Evolutionary conservation across 2,329 filamentous ascomycete genomes (phyloP), one percentile per base, ranked within the genome.

Genomic region (Fusarium sp.): DNA sequence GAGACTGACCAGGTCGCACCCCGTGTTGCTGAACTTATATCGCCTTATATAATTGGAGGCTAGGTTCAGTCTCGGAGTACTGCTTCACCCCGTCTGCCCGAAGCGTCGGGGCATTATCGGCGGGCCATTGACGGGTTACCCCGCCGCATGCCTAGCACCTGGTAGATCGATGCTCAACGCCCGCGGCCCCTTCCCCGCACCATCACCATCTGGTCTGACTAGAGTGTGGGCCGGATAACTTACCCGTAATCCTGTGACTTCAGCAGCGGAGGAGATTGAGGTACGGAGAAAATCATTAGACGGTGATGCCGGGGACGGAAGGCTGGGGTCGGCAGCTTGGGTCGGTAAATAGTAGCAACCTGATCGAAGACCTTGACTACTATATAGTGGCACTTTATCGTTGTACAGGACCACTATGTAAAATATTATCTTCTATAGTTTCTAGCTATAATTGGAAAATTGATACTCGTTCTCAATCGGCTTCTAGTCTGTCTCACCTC

Each of bases 401-500:
- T 24, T 24, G 17, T 12, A 18, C 6, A 44, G 10, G n/a, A 12
- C n/a, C n/a, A 1, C 8, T 39, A 8, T 20, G 20, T 12, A 20
- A 39, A 22, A 17, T 7, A 45, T 5, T 6, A 17, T 24, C 3
- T 26, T 13, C 11, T 9, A 6, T 5, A 45, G 0, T 13, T 12
- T 9, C 5, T 45, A 3, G 6, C 24, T 13, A 26, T 13, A 45
- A 3, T 8, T 45, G 12, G 13, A 26, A 13, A 5, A 26, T 20
- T 14, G 1, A 39, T 39, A 39, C 36, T 22, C 14, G 8, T 4
- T 41, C 20, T 41, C 20, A 8, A 22, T 22, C 12, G 8, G 20
- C 11, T 13, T 8, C 18, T 12, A 22, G 18, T 0, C 17, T 13
- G 6, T 28, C 28, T 18, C 6, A 5, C 18, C 4, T 10, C 4